Evolutionary conservation across 2,329 filamentous ascomycete species (phyloP).

Genomic region (Scorias spongiosa): DNA sequence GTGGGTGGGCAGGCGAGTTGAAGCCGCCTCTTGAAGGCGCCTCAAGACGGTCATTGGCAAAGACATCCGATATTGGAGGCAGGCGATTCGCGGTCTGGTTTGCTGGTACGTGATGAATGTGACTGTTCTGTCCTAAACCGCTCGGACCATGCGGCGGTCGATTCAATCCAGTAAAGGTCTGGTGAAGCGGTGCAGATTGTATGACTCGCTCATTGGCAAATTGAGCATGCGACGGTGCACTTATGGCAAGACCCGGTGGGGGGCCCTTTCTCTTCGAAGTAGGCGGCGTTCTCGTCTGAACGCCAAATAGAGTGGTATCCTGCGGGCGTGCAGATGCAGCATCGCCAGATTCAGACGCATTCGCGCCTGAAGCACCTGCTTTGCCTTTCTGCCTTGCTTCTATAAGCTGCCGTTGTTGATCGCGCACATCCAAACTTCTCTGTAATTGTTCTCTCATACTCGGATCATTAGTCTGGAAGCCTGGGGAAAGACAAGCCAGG

Average conservation of each 20-base stretch:
- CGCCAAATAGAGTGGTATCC: conserved; percentile 28
- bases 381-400: conserved; percentile 84
- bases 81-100: conserved; percentile 82
- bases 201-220: conserved; percentile 92
- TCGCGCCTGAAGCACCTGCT: conserved; percentile 14
- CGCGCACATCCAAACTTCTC: conserved; percentile 79
- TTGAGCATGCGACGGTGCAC: conserved; percentile 81
- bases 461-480: conserved; percentile 93
- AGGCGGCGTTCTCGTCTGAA: conserved; percentile 50
- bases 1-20: conserved; percentile 42
- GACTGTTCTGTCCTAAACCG: conserved; percentile 66
- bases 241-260: conserved; percentile 81
- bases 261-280: conserved; percentile 60
- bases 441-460: conserved; percentile 91
- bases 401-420: conserved; percentile 90
- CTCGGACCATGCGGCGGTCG: conserved; percentile 59
- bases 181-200: conserved; percentile 86
- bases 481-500: conserved; percentile 83
- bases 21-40: conserved; percentile 10
- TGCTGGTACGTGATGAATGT: conserved; percentile 80
- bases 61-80: conserved; percentile 88
- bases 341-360: conserved; percentile 12
- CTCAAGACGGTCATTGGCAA: conserved; percentile 58
- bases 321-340: conserved; percentile 14
- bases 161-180: conserved; percentile 86